Evolutionary conservation across 108 stramenopile species (phyloP), one percentile per base, ranked within the genome.

Genomic region (Fistulifera pelliculosa): DNA sequence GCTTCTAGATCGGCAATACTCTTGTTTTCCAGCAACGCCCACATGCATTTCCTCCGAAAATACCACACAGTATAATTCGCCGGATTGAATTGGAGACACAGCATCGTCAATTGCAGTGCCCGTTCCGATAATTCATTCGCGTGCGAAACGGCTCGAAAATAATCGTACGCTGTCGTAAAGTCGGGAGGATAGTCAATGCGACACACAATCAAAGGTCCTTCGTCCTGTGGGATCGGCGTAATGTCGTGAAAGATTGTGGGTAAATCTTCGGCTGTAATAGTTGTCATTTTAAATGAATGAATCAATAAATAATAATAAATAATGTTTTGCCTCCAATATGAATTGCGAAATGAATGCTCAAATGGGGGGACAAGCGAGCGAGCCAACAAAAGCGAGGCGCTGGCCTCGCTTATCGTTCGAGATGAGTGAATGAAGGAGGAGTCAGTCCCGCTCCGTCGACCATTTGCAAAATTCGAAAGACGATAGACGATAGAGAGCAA

Each of bases 41-140:
- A 22, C 41, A 95, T 64, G 50, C 81, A 83, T 50, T 70, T 53
- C 8, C 96, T 81, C 18, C 96, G 93, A 69, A 75, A 94, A 49
- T 88, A 82, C 98, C 98, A 99, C 2, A 91, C 93, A 0, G 98
- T 99, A 56, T 99, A 99, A 74, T 96, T 96, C 27, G 96, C 94
- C 4, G 96, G 77, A 75, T 97, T 99, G 52, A 80, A 59, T 60
- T 89, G 66, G 14, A 96, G 50, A 42, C 96, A 88, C 6, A 71
- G 41, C 0, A 79, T 71, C 5, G 96, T 93, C 22, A 99, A 64
- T 53, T 71, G 54, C 49, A 96, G 75, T 2, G 87, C 77, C 11
- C 98, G 85, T 57, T 76, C 63, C 24, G 57, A 52, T 17, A 54
- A 52, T 75, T 99, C 98, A 6, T 85, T 70, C 11, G 52, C 58